Conservation (phyloP, 306 rosid species). For the Urtica urens region DNA sequence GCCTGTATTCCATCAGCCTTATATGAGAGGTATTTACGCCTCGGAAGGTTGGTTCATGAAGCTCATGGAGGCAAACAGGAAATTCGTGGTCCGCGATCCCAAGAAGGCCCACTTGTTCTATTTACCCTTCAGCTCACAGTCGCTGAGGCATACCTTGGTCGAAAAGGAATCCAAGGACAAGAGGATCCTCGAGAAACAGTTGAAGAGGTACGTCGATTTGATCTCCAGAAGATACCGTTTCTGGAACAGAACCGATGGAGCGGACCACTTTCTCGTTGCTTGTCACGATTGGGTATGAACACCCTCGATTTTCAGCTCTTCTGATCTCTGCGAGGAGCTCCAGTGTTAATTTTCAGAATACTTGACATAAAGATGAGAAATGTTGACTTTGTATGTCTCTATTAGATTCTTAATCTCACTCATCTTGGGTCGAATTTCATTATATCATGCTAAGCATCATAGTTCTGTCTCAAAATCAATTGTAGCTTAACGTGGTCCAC, state of each 20-base stretch:
- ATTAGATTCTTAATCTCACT: too few species aligned
- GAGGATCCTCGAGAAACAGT: conserved; percentile 38
- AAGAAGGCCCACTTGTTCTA: conserved; percentile 75
- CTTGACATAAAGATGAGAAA: too few species aligned
- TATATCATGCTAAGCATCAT: too few species aligned
- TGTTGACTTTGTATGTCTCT: too few species aligned
- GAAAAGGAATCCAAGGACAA: conserved; percentile 19
- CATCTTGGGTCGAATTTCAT: too few species aligned
- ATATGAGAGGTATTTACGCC: conserved; percentile 75
- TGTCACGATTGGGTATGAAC: conserved; percentile 85
- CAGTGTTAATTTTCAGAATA: too few species aligned
- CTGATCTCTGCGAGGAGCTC: too few species aligned
- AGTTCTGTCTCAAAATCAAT: too few species aligned
- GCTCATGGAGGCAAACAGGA: conserved; percentile 52
- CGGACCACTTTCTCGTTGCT: conserved; percentile 87
- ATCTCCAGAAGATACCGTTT: conserved; percentile 51
- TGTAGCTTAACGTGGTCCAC: too few species aligned
- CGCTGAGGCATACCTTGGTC: conserved; percentile 39
- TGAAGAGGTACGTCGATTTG: conserved; percentile 47
- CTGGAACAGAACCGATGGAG: conserved; percentile 84
- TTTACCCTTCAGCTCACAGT: conserved; percentile 64
- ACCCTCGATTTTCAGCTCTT: too few species aligned
- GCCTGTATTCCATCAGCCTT: conserved; percentile 81
- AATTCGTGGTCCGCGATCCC: conserved; percentile 51
- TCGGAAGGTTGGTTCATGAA: conserved; percentile 98